Base-by-base conservation (phyloP, 2,329 filamentous ascomycete genomes). In the Elsinoe fawcettii region DNA sequence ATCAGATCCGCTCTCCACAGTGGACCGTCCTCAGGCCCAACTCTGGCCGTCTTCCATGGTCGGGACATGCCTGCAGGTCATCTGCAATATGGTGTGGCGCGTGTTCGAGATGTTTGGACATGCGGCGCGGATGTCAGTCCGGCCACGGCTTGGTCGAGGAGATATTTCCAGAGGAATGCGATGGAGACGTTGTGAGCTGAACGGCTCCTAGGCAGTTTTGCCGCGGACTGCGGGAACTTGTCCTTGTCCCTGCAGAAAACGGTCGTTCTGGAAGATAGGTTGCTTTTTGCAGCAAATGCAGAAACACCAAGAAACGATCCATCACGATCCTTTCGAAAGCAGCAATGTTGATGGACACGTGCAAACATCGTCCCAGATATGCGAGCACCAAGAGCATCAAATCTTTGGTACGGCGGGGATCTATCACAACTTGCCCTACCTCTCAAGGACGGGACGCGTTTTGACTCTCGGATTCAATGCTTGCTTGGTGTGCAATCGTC, bases 11-110 rank as follows among this genome's bases (percentile, higher is more conserved):
- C 49, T 9, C 32, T 36, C 49, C 49, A 53, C 12, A 53, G 49
- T 37, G 49, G 49, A 37, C 32, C 49, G 30, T 53, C 49, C 30
- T 53, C 49, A 53, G 49, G 49, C 32, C 49, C 49, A 23, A 32
- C 30, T 32, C 27, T 36, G 49, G 49, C 49, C 49, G 49, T 53
- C 49, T 53, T 36, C 49, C 49, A 53, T 23, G 32, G 20, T 22
- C 6, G 7, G 2, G 49, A 36, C 49, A 53, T 53, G 30, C 20
- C 49, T 37, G 20, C 49, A 39, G 30, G 30, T 53, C 49, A 53
- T 53, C 49, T 53, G 49, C 7, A 8, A 37, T 18, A 27, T 2
- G n/a, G 20, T 14, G 39, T 7, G 7, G 32, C 2, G 25, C 14
- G 23, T 51, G 23, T 34, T 30, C 34, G 49, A 39, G 18, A 36